A percentile compares a stretch with the other conserved stretches of the same genome.
Evolutionary conservation across 1,139 yeast genomes (phyloP).

Genomic region (Lodderomyces oxycetoniae): DNA sequence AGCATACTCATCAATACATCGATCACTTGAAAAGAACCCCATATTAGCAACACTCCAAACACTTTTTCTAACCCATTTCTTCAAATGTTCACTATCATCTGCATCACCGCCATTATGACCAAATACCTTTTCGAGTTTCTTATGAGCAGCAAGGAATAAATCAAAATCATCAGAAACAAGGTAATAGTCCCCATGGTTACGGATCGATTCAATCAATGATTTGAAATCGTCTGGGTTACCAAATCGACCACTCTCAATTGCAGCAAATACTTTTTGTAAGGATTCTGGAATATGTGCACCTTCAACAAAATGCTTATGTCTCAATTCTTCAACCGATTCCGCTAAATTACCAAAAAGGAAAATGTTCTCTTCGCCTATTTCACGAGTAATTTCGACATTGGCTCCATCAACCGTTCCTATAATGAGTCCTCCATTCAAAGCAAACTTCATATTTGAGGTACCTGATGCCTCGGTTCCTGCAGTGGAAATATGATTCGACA

Average conservation of each 20-base stretch:
- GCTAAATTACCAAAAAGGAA: constrained; percentile 88
- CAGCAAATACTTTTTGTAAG: constrained; percentile 58
- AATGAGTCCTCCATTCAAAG: constrained; percentile 86
- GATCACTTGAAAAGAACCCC: constrained; percentile 90
- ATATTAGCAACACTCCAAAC: constrained; percentile 82
- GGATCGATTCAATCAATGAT: constrained; percentile 64
- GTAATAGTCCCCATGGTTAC: constrained; percentile 76
- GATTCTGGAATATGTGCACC: constrained; percentile 52
- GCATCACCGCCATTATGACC: constrained; percentile 44
- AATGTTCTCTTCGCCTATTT: constrained; percentile 88
- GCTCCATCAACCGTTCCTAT: constrained; percentile 98
- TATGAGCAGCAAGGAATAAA: constrained; percentile 77
- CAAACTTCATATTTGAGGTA: constrained; percentile 94
- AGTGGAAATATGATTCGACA: constrained; percentile 93
- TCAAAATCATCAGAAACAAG: constrained; percentile 87
- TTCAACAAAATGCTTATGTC: constrained; percentile 68
- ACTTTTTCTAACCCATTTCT: constrained; percentile 71
- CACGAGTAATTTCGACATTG: constrained; percentile 90
- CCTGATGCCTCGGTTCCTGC: constrained; percentile 98
- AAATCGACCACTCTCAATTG: constrained; percentile 65
- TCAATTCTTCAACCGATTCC: constrained; percentile 80
- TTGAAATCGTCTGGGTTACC: constrained; percentile 68
- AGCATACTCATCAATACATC: constrained; percentile 90
- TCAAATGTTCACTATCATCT: constrained; percentile 48
- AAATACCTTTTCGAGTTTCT: constrained; percentile 67